Percentiles rank a stretch among this genome's conserved stretches.
Evolutionary conservation across 148 eudicot genomes (phyloP).

Genomic region (Silene uniflora): DNA sequence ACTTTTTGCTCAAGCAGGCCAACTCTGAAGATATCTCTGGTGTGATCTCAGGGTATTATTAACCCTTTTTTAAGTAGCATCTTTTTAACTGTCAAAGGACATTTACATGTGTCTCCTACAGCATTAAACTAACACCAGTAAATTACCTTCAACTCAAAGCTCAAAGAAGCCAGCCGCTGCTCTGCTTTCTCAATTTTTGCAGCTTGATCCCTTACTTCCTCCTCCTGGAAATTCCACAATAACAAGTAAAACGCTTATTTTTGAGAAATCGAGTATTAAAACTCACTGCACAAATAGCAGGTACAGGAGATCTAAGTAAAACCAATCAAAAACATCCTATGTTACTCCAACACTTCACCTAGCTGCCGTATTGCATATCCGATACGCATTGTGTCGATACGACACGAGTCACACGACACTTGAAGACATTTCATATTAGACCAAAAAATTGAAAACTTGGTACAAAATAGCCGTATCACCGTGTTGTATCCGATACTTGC

Average conservation of each 20-base stretch:
- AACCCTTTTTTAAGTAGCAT: background rate
- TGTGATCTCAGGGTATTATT: too few relatives aligned
- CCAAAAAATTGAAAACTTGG: too few relatives aligned
- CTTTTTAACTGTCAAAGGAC: background rate
- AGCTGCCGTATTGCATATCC: too few relatives aligned
- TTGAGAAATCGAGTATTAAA: background rate
- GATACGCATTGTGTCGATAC: too few relatives aligned
- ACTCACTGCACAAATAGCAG: background rate
- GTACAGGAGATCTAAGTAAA: background rate
- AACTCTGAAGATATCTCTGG: too few relatives aligned
- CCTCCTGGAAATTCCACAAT: slow-evolving; percentile 50
- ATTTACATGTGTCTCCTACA: background rate
- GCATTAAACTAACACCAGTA: background rate
- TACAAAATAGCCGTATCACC: too few relatives aligned
- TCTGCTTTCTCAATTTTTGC: slow-evolving; percentile 74
- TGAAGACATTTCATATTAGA: too few relatives aligned
- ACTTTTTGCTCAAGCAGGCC: too few relatives aligned
- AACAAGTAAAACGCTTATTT: slow-evolving; percentile 12
- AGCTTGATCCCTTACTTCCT: slow-evolving; percentile 69
- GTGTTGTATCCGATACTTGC: too few relatives aligned
- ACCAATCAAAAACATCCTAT: background rate
- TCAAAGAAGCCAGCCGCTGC: slow-evolving; percentile 72
- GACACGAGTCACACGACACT: too few relatives aligned
- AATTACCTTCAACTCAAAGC: slow-evolving; percentile 70
- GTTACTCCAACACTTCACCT: too few relatives aligned